Percentiles rank a stretch among this genome's conserved stretches.
phyloP scores from a whole-genome alignment of 169 alveolate species.

The Cystoisospora suis region DNA sequence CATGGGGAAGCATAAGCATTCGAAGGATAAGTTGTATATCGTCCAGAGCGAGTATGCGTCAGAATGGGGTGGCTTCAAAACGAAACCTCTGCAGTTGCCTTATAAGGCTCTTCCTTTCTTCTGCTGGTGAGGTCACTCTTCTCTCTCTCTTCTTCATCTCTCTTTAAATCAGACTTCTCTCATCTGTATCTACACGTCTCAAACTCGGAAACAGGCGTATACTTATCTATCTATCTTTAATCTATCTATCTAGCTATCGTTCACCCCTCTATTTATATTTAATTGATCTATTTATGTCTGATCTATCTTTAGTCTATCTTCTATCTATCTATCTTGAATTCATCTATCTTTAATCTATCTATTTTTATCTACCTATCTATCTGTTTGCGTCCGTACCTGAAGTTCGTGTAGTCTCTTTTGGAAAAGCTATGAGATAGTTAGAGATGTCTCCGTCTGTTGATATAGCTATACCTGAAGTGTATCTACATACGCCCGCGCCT shows the following conservation, averaged over 20 bases:
- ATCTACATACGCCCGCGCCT: not conserved
- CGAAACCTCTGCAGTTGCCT: slow-evolving; percentile 68
- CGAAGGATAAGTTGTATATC: slow-evolving; percentile 90
- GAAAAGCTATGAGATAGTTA: no score
- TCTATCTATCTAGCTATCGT: not conserved
- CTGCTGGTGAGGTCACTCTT: slow-evolving; percentile 69
- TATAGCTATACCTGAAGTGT: no score
- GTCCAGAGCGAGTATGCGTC: slow-evolving; percentile 86
- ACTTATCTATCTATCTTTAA: no score
- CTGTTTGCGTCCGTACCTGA: no score
- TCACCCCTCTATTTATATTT: not conserved
- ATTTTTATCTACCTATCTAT: no score
- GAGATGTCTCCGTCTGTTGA: no score
- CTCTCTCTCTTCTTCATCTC: not conserved
- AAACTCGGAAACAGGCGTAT: no score
- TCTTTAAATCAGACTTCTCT: not conserved
- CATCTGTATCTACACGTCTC: not conserved
- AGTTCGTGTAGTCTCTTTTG: no score
- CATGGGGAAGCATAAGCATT: slow-evolving; percentile 92
- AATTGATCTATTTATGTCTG: not conserved
- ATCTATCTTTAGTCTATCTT: not conserved
- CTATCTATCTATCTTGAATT: not conserved
- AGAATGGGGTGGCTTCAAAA: slow-evolving; percentile 90
- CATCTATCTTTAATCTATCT: not conserved
- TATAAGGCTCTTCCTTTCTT: slow-evolving; percentile 79